These are phyloP conservation scores for Cercospora janseana DNA, from an alignment of 2,329 filamentous ascomycete genomes.

Conservation along the genomic window DNA sequence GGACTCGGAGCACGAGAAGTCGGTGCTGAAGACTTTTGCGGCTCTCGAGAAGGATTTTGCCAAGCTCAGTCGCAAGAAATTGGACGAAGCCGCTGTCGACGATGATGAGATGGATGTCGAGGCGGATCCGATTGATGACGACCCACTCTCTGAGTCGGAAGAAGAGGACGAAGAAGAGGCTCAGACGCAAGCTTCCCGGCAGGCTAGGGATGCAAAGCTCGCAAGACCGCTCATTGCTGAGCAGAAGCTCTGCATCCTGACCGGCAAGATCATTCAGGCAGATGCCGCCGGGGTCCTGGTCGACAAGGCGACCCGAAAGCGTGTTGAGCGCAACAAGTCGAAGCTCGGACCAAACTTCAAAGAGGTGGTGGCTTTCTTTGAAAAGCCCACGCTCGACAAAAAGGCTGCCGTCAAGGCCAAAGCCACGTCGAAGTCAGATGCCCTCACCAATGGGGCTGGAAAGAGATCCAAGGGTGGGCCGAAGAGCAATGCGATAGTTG, in stretches of 20 bases:
- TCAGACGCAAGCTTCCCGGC: constrained; percentile 53
- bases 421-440: constrained; percentile 41
- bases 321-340: constrained; percentile 75
- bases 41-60: constrained; percentile 74
- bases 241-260: constrained; percentile 79
- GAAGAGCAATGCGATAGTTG: constrained; percentile 44
- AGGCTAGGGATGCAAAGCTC: constrained; percentile 59
- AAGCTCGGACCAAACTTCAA: constrained; percentile 81
- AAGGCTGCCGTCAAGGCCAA: constrained; percentile 49
- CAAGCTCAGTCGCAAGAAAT: constrained; percentile 51
- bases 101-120: constrained; percentile 55
- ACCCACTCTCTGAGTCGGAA: constrained; percentile 38
- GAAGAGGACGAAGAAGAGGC: constrained; percentile 41
- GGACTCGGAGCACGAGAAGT: constrained; percentile 58
- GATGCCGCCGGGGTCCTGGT: constrained; percentile 75
- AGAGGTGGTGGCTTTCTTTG: constrained; percentile 77
- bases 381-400: constrained; percentile 53
- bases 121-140: constrained; percentile 33
- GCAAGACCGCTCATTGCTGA: constrained; percentile 68
- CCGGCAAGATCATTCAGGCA: constrained; percentile 79
- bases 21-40: constrained; percentile 74
- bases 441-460: constrained; percentile 40
- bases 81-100: constrained; percentile 40
- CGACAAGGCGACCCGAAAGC: constrained; percentile 61
- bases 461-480: constrained; percentile 43